Percentiles rank a stretch among this genome's conserved stretches.
These are phyloP conservation scores for Sphaerulina populicola DNA, from an alignment of 2,329 filamentous ascomycete genomes.

Conservation along the genomic window DNA sequence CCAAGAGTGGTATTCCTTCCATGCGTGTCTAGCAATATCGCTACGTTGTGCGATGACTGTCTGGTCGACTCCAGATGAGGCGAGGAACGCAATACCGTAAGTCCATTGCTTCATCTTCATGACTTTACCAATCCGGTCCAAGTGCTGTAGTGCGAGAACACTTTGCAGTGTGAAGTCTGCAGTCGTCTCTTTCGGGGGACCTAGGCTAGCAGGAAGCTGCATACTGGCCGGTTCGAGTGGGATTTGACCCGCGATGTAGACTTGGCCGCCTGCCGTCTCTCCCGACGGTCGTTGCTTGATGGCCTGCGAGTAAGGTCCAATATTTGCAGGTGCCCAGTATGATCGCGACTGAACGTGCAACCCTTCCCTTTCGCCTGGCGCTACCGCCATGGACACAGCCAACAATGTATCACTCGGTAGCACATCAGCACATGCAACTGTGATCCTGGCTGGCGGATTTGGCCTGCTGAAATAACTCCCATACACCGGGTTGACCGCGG, in stretches of 20 bases:
- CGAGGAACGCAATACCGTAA: constrained; percentile 66
- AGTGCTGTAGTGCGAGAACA: constrained; percentile 72
- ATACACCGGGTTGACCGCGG: constrained; percentile 66
- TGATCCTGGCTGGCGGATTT: constrained; percentile 78
- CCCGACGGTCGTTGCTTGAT: constrained; percentile 46
- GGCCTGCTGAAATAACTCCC: constrained; percentile 63
- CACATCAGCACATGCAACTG: constrained; percentile 63
- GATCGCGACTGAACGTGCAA: constrained; percentile 88
- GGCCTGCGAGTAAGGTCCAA: constrained; percentile 92
- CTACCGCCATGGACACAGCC: constrained; percentile 48
- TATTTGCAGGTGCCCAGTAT: constrained; percentile 97
- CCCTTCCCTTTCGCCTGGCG: constrained; percentile 34
- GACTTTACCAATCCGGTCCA: constrained; percentile 70
- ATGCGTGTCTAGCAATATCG: constrained; percentile 32
- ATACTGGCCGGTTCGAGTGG: constrained; percentile 76
- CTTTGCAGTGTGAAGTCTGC: constrained; percentile 45
- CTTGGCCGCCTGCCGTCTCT: constrained; percentile 26
- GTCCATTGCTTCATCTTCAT: constrained; percentile 67
- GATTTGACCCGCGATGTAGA: constrained; percentile 83
- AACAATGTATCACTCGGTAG: constrained; percentile 55
- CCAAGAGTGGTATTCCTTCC: constrained; percentile 33
- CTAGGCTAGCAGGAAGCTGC: constrained; percentile 41
- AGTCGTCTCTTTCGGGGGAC: background rate
- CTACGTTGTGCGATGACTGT: constrained; percentile 16
- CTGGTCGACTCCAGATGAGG: constrained; percentile 33